phyloP scores from a whole-genome alignment of 1,139 yeast species.

The Lipomyces yarrowii region DNA sequence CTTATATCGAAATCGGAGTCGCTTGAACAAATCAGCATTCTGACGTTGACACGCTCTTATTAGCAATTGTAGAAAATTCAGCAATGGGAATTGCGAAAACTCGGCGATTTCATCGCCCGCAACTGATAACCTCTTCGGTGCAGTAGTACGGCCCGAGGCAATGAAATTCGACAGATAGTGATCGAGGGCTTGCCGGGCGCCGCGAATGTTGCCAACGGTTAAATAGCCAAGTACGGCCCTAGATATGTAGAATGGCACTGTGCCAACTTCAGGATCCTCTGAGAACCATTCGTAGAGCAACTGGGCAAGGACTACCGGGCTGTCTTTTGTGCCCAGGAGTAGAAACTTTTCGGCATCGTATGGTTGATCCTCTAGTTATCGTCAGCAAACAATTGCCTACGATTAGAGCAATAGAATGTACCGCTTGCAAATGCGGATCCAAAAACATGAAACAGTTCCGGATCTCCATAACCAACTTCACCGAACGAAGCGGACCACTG shows the following conservation, averaged over 20 bases:
- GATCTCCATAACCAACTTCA: conserved; percentile 65
- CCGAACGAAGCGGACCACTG: conserved; percentile 61
- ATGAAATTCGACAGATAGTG: conserved; percentile 29
- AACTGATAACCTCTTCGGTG: conserved; percentile 12
- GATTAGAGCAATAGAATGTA: conserved; percentile 2
- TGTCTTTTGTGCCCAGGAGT: conserved; percentile 66
- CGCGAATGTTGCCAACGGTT: conserved; percentile 63
- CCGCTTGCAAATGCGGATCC: conserved; percentile 60
- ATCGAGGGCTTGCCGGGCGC: conserved; percentile 42
- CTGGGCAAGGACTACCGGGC: conserved; percentile 56
- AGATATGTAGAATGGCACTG: conserved; percentile 57
- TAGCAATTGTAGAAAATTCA: conserved; percentile 73
- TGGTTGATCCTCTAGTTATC: conserved; percentile 38
- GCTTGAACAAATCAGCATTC: conserved; percentile 53
- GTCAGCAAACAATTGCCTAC: neutral
- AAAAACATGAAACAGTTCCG: conserved; percentile 70
- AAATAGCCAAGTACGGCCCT: conserved; percentile 73
- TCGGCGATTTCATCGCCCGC: conserved; percentile 30
- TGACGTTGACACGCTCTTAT: conserved; percentile 62
- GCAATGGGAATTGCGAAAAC: conserved; percentile 42
- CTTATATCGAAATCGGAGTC: conserved; percentile 59
- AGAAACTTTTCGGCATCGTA: conserved; percentile 63
- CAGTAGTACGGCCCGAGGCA: conserved; percentile 18
- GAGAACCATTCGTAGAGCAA: conserved; percentile 62
- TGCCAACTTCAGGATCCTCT: conserved; percentile 41